phyloP scores from a whole-genome alignment of 345 rosid species.

The Eucalyptus regnans region DNA sequence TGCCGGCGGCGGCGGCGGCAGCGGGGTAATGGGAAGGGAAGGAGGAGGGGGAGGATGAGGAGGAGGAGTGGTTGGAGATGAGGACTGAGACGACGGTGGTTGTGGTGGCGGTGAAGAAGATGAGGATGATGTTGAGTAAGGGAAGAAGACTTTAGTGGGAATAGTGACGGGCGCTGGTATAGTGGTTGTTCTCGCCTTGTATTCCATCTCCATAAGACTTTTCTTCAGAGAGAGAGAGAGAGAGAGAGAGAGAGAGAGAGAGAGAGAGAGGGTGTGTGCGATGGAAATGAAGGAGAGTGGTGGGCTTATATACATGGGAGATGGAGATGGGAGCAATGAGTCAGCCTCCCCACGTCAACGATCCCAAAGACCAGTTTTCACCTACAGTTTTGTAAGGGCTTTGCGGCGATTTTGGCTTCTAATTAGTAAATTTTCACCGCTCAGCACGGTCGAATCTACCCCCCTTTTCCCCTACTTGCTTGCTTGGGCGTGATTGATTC shows the following conservation, averaged over 20 bases:
- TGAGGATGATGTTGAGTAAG: not conserved
- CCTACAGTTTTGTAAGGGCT: not conserved
- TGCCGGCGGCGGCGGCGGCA: not conserved
- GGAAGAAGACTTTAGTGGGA: not conserved
- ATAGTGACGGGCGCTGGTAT: not conserved
- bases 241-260: not conserved
- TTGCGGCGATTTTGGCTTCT: not conserved
- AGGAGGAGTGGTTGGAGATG: not conserved
- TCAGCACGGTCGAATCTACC: not conserved
- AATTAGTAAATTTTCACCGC: not conserved
- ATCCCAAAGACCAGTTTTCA: not conserved
- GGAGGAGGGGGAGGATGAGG: not conserved
- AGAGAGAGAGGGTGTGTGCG: not conserved
- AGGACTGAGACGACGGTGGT: not conserved
- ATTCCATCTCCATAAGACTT: not conserved
- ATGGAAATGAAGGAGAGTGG: not conserved
- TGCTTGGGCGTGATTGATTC: not conserved
- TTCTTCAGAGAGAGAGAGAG: not conserved
- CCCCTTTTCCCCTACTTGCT: not conserved
- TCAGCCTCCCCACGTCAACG: not conserved
- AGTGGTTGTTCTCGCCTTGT: not conserved
- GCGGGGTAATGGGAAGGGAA: not conserved
- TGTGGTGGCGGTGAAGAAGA: not conserved
- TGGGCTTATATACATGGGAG: not conserved
- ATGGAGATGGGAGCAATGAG: not conserved